Conservation (phyloP, 83 land plant species). For the Diphasiastrum complanatum region DNA sequence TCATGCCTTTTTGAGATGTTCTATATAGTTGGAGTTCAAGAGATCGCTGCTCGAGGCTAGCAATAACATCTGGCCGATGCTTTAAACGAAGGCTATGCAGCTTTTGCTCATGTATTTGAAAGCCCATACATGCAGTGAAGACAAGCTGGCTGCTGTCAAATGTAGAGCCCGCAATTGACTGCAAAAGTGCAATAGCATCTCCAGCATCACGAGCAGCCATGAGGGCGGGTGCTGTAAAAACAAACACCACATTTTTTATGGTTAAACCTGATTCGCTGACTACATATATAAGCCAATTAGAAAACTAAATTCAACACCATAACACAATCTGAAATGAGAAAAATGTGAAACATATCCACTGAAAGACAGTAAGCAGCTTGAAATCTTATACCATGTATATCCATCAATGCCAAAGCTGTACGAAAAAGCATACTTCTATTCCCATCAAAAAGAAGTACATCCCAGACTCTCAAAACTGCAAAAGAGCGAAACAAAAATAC, state of each 20-base stretch:
- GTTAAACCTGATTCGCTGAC: too few species aligned
- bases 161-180: conserved; percentile 83
- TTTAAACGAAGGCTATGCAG: conserved; percentile 51
- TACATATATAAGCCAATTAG: too few species aligned
- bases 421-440: conserved; percentile 86
- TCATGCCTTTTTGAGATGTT: too few species aligned
- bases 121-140: conserved; percentile 88
- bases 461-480: conserved; percentile 94
- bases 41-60: conserved; percentile 49
- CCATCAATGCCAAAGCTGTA: conserved; percentile 87
- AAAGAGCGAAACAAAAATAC: not conserved
- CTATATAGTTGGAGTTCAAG: conserved; percentile 39
- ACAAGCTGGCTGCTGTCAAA: conserved; percentile 97
- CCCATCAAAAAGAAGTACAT: conserved; percentile 84
- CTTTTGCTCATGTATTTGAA: conserved; percentile 47
- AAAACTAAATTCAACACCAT: too few species aligned
- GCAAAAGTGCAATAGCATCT: conserved; percentile 70
- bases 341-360: too few species aligned
- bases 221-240: conserved; percentile 2
- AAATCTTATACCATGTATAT: conserved; percentile 80
- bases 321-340: too few species aligned
- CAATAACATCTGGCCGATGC: conserved; percentile 65
- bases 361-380: too few species aligned
- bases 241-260: too few species aligned
- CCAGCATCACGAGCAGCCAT: conserved; percentile 53